Evolutionary conservation across 2,329 filamentous ascomycete genomes (phyloP).

Genomic region (Plectosphaerella cucumerina): DNA sequence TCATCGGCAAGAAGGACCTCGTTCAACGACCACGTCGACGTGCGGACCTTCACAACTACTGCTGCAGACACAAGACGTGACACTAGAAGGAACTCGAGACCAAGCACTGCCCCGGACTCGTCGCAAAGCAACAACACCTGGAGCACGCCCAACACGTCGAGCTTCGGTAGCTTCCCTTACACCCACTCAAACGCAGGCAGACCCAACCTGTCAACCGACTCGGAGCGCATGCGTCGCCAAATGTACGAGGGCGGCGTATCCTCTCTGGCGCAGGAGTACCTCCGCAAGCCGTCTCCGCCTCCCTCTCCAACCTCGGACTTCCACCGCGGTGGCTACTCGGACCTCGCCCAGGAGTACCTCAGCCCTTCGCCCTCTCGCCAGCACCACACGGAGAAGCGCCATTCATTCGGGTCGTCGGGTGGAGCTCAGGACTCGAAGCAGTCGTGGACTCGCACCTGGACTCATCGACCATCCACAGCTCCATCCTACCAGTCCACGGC

Average conservation of each 20-base stretch:
- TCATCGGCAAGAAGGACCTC: background rate
- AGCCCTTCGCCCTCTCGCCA: background rate
- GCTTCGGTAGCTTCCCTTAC: no score
- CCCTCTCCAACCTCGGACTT: background rate
- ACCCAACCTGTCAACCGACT: background rate
- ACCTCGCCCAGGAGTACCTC: background rate
- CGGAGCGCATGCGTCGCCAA: constrained; percentile 1
- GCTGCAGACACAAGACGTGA: background rate
- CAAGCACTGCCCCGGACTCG: no score
- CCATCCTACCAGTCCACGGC: no score
- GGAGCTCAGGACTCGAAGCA: no score
- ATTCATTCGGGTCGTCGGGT: background rate
- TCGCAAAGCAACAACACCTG: no score
- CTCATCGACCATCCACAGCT: no score
- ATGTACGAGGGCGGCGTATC: background rate
- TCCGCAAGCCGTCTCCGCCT: background rate
- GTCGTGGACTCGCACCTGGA: no score
- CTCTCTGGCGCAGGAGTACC: background rate
- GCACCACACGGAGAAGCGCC: background rate
- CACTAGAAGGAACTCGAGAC: no score
- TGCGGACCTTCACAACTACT: background rate
- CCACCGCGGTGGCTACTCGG: background rate
- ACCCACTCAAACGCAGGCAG: no score
- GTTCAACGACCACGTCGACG: background rate
- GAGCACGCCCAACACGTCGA: no score